These are phyloP conservation scores for Saccharomyces hybrid DNA, from an alignment of 1,139 yeast species.

Conservation along the genomic window DNA sequence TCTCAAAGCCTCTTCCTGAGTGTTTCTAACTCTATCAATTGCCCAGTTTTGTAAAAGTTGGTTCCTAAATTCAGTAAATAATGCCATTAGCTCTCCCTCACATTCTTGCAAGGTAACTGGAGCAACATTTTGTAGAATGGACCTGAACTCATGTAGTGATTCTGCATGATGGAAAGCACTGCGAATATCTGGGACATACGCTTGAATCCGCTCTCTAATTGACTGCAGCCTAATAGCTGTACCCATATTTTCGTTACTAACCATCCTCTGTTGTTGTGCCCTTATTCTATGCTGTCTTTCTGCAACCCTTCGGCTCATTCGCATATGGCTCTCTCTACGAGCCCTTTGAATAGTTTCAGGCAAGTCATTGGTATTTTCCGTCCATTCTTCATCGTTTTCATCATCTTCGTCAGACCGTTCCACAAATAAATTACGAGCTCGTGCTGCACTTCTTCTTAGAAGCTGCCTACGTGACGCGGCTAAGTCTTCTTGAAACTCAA, in stretches of 20 bases:
- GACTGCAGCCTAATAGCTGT: constrained; percentile 9
- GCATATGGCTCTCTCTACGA: constrained; percentile 4
- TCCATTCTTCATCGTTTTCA: constrained; percentile 4
- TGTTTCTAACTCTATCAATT: constrained; percentile 8
- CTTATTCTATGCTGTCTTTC: constrained; percentile 4
- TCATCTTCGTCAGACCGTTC: constrained; percentile 11
- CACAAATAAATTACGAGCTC: constrained; percentile 15
- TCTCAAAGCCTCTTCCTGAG: constrained; percentile 3
- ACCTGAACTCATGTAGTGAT: constrained; percentile 19
- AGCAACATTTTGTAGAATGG: constrained; percentile 16
- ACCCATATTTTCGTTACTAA: background rate
- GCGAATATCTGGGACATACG: constrained; percentile 17
- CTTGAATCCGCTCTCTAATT: constrained; percentile 12
- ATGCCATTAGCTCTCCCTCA: constrained; percentile 15
- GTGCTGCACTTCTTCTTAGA: constrained; percentile 17
- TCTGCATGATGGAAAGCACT: constrained; percentile 24
- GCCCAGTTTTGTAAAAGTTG: constrained; percentile 20
- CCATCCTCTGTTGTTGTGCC: constrained; percentile 2
- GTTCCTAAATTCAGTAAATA: constrained; percentile 21
- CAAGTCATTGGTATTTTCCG: constrained; percentile 7
- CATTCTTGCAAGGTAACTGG: constrained; percentile 18
- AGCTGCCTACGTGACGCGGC: constrained; percentile 15
- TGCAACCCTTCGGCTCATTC: background rate
- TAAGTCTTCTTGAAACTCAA: constrained; percentile 19
- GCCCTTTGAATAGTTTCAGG: constrained; percentile 9